Evolutionary conservation across 2,329 filamentous ascomycete species (phyloP).

Genomic region (Paramyrothecium sp.): DNA sequence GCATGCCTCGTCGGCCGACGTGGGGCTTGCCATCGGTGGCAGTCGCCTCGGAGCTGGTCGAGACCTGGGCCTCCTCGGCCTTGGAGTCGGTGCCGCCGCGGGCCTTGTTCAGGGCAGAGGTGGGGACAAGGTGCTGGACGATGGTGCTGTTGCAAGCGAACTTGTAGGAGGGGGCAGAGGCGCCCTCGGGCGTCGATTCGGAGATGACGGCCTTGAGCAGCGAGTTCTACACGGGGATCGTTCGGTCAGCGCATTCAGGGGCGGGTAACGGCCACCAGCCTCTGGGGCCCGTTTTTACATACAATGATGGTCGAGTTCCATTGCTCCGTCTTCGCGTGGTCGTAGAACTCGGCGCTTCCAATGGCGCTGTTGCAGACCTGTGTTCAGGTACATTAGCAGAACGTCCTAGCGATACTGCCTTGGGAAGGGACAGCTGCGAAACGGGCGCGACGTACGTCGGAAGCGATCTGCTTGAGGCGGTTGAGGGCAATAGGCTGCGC

Average conservation of each 20-base stretch:
- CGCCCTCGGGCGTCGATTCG: conserved; percentile 62
- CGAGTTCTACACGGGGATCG: conserved; percentile 55
- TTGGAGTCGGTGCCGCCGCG: conserved; percentile 47
- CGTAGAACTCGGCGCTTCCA: conserved; percentile 73
- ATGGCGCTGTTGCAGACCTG: conserved; percentile 84
- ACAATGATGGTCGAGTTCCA: conserved; percentile 97
- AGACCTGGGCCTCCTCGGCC: conserved; percentile 50
- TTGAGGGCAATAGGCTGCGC: conserved; percentile 71
- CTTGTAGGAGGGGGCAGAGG: conserved; percentile 70
- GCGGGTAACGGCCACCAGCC: background rate
- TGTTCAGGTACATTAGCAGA: conserved; percentile 4
- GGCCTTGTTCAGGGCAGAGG: conserved; percentile 61
- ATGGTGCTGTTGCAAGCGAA: conserved; percentile 98
- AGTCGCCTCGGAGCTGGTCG: conserved; percentile 52
- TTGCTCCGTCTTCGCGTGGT: conserved; percentile 77
- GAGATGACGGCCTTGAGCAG: conserved; percentile 77
- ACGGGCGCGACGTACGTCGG: conserved; percentile 60
- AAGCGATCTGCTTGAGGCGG: conserved; percentile 81
- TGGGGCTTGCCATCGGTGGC: conserved; percentile 66
- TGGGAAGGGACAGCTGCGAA: conserved; percentile 18
- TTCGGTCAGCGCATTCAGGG: background rate
- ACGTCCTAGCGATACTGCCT: background rate
- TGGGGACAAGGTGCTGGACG: conserved; percentile 84
- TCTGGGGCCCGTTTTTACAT: conserved; percentile 22
- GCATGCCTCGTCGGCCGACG: conserved; percentile 85